Percentiles rank a stretch among this genome's conserved stretches.
phyloP scores from a whole-genome alignment of 768 basidiomycete genomes.

The Tricholoma saponaceum region DNA sequence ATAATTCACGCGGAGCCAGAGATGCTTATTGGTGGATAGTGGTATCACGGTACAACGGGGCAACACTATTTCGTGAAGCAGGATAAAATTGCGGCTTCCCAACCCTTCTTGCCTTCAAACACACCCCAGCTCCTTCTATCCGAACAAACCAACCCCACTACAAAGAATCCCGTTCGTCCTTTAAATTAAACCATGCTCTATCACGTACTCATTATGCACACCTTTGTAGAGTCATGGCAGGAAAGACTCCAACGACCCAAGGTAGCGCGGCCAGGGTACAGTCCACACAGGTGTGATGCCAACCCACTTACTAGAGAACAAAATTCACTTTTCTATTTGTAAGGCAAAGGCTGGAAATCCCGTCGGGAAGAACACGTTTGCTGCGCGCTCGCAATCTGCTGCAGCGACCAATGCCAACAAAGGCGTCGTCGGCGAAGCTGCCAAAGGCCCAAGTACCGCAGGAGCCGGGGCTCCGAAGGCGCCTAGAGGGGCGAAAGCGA shows the following conservation, averaged over 20 bases:
- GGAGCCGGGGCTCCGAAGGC: neutral
- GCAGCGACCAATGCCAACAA: neutral
- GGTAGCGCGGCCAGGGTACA: neutral
- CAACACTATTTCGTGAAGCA: neutral
- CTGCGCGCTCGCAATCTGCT: neutral
- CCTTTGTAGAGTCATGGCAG: neutral
- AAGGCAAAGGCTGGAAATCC: neutral
- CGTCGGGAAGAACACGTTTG: neutral
- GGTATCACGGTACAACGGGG: neutral
- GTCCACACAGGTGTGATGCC: neutral
- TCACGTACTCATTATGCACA: neutral
- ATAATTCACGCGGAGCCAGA: neutral
- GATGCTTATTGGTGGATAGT: neutral
- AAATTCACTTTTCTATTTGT: neutral
- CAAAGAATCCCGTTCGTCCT: neutral
- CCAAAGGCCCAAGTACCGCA: neutral
- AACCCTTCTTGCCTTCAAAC: neutral
- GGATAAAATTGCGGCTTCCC: neutral
- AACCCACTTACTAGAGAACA: neutral
- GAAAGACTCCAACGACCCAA: neutral
- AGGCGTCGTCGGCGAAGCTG: neutral
- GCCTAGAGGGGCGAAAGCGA: neutral
- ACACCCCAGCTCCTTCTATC: neutral
- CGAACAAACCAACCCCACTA: neutral
- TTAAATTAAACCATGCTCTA: neutral